phyloP scores from a whole-genome alignment of 805 yeast species.

The Candida ovalis region DNA sequence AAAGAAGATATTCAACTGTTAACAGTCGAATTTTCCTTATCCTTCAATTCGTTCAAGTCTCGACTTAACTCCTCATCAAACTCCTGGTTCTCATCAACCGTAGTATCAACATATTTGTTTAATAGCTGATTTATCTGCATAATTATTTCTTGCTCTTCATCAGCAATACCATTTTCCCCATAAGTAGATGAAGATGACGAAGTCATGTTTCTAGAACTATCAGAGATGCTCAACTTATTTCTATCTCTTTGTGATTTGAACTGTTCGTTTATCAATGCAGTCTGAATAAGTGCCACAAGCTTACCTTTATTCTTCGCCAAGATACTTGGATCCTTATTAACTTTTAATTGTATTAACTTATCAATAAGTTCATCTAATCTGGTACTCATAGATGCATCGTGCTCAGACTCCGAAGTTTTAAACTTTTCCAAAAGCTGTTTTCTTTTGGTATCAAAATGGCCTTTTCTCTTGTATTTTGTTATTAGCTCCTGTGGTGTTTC shows the following conservation, averaged over 20 bases:
- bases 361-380: constrained; percentile 38
- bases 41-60: constrained; percentile 13
- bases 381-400: constrained; percentile 37
- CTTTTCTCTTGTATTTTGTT: constrained; percentile 43
- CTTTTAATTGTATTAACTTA: constrained; percentile 42
- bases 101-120: constrained; percentile 14
- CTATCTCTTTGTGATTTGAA: constrained; percentile 3
- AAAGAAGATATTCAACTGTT: not conserved
- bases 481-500: constrained; percentile 35
- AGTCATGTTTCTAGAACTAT: not conserved
- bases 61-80: constrained; percentile 11
- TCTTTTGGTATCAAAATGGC: constrained; percentile 45
- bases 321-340: constrained; percentile 44
- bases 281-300: constrained; percentile 49
- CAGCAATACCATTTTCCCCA: not conserved
- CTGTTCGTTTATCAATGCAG: constrained; percentile 37
- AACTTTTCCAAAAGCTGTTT: constrained; percentile 41
- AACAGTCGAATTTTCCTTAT: not conserved
- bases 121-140: constrained; percentile 18
- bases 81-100: constrained; percentile 12
- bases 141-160: constrained; percentile 16
- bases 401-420: constrained; percentile 12
- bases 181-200: not conserved
- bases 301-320: constrained; percentile 46
- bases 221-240: not conserved